Evolutionary conservation across 768 basidiomycete species (phyloP).

Genomic region (Russula brevipes): DNA sequence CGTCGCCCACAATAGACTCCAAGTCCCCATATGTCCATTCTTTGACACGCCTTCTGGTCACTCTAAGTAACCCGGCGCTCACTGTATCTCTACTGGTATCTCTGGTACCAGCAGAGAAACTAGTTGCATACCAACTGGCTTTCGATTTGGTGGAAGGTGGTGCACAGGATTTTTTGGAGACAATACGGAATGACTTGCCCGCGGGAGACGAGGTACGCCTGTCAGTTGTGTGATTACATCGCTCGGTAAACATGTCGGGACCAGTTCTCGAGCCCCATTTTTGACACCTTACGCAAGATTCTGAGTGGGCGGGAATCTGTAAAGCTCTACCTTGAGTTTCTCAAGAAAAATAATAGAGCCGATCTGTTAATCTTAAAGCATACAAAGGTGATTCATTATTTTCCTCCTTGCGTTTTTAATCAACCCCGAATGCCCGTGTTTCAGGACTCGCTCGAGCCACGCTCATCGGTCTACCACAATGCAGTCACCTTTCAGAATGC

Average conservation of each 20-base stretch:
- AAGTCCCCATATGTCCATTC: slow-evolving; percentile 74
- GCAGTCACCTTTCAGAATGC: slow-evolving; percentile 96
- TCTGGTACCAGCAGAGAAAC: slow-evolving; percentile 61
- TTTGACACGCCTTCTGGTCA: slow-evolving; percentile 84
- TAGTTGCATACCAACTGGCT: slow-evolving; percentile 90
- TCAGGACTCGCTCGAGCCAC: slow-evolving; percentile 85
- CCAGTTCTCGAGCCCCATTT: slow-evolving; percentile 56
- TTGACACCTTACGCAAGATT: slow-evolving; percentile 75
- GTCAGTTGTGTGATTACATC: background rate
- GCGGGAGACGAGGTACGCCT: slow-evolving; percentile 56
- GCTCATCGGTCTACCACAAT: slow-evolving; percentile 96
- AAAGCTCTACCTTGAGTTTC: slow-evolving; percentile 90
- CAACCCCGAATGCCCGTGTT: slow-evolving; percentile 28
- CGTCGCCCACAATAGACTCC: slow-evolving; percentile 61
- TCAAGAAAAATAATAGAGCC: slow-evolving; percentile 89
- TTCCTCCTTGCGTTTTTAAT: slow-evolving; percentile 73
- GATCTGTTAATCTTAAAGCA: slow-evolving; percentile 89
- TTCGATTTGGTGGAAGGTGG: slow-evolving; percentile 96
- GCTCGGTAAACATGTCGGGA: background rate
- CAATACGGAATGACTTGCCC: slow-evolving; percentile 62
- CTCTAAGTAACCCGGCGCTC: slow-evolving; percentile 75
- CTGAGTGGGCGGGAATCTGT: slow-evolving; percentile 89
- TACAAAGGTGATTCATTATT: slow-evolving; percentile 59
- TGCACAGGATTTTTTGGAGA: slow-evolving; percentile 86
- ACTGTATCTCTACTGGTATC: slow-evolving; percentile 69